Evolutionary conservation across 176 grass and related monocot genomes (phyloP), one percentile per base, ranked within the genome.

Genomic region (Pharus latifolius): DNA sequence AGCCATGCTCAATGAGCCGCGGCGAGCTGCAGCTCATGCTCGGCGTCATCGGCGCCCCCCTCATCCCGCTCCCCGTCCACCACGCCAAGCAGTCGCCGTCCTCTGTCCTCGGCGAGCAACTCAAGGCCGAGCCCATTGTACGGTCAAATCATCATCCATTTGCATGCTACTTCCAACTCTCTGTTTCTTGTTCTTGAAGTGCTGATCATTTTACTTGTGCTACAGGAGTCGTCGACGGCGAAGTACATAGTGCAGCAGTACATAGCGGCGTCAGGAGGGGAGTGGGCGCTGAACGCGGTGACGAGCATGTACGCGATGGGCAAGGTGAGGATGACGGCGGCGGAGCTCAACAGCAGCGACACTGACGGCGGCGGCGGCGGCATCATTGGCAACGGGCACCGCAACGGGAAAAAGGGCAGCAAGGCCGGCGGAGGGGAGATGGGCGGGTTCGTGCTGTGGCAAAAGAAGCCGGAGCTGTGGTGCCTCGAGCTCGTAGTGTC

Each of bases 181-280:
- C 13, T 23, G 6, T 0, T 24, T 49, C 14, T 24, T 33, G 16
- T 9, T 19, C 46, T 38, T 40, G 59, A 70, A 0, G 9, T 1
- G 30, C 17, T 10, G 24, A 51, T 50, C 23, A 26, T 18, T 52
- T 19, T 10, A 13, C 10, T n/a, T 3, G 28, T 2, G 15, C 10
- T 61, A 12, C 87, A 99, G 95, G 90, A 99, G 33, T 86, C 87
- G 3, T 93, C 90, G 11, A 84, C 89, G 63, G 95, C 95, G 6
- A 99, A 94, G 76, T 99, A 99, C 78, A 99, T 99, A 14, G 79
- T 99, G 79, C 90, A 94, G 78, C 95, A 99, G 76, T 99, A 99
- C 72, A 88, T 99, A 19, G 95, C 95, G 45, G 95, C 95, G 70
- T 99, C 95, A 1, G 90, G 90, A 42, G 95, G 95, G 5, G 95